These are phyloP conservation scores for Aspergillus ostianus DNA, from an alignment of 495 filamentous ascomycete species.

Conservation along the genomic window DNA sequence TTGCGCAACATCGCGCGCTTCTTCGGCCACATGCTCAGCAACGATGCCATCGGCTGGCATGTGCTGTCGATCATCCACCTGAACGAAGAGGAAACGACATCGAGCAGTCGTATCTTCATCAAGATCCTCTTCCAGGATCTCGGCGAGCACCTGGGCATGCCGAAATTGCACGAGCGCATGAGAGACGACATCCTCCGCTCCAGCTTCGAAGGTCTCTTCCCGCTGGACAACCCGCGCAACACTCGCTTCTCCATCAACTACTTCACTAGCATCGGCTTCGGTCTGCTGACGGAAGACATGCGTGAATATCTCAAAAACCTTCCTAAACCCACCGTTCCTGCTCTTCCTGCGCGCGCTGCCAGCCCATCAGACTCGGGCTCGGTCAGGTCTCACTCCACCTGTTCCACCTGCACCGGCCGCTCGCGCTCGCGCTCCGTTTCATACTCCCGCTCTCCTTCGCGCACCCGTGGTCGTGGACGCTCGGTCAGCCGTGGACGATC, in stretches of 20 bases:
- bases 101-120: constrained; percentile 93
- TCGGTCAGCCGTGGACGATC: constrained; percentile 32
- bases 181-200: constrained; percentile 75
- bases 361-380: constrained; percentile 56
- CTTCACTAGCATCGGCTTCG: constrained; percentile 96
- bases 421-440: constrained; percentile 41
- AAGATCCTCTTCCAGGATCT: constrained; percentile 97
- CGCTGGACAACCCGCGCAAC: constrained; percentile 77
- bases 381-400: constrained; percentile 62
- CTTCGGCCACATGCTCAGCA: constrained; percentile 86
- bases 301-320: constrained; percentile 82
- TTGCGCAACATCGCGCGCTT: constrained; percentile 93
- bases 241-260: constrained; percentile 98
- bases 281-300: constrained; percentile 92
- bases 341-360: constrained; percentile 55
- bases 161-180: constrained; percentile 70
- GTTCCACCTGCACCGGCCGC: constrained; percentile 41
- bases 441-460: constrained; percentile 39
- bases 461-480: constrained; percentile 27
- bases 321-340: constrained; percentile 71
- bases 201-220: constrained; percentile 85
- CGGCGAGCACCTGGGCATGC: constrained; percentile 79
- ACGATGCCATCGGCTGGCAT: constrained; percentile 90
- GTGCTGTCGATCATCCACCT: constrained; percentile 78
- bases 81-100: constrained; percentile 96